Conservation (phyloP, 768 basidiomycete species). For the Butyriboletus loyo region DNA sequence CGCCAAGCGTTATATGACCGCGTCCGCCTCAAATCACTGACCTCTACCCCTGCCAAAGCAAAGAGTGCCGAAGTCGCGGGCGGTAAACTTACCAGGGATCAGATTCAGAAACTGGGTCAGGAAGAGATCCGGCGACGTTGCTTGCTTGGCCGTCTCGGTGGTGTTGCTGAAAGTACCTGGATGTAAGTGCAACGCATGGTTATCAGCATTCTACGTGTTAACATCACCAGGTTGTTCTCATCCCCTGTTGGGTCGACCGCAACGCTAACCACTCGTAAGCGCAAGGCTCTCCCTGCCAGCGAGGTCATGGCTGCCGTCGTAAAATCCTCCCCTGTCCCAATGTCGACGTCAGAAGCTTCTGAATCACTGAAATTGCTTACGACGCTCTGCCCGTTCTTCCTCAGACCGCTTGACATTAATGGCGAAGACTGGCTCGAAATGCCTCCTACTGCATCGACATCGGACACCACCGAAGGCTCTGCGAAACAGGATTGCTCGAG, state of each 20-base stretch:
- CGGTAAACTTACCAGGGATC: constrained; percentile 57
- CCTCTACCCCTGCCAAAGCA: constrained; percentile 61
- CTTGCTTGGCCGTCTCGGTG: constrained; percentile 70
- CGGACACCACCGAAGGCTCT: constrained; percentile 11
- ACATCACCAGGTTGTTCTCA: constrained; percentile 58
- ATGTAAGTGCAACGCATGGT: constrained; percentile 48
- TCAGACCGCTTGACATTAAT: constrained; percentile 58
- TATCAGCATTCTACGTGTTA: not conserved
- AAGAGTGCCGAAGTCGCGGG: constrained; percentile 40
- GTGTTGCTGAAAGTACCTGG: constrained; percentile 86
- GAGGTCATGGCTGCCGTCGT: constrained; percentile 69
- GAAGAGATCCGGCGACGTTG: constrained; percentile 77
- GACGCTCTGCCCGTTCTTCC: constrained; percentile 77
- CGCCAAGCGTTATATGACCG: constrained; percentile 81
- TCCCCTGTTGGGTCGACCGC: constrained; percentile 51
- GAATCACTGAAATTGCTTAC: constrained; percentile 69
- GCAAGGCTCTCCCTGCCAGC: constrained; percentile 62
- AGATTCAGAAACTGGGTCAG: constrained; percentile 68
- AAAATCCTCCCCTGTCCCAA: constrained; percentile 79
- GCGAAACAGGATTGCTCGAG: constrained; percentile 22
- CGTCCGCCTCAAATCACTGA: constrained; percentile 68
- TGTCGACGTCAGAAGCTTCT: constrained; percentile 72
- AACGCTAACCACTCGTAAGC: constrained; percentile 60
- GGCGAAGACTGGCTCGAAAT: constrained; percentile 56
- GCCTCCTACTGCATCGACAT: constrained; percentile 29